Evolutionary conservation across 352 stramenopile species (phyloP).

Genomic region (Phytopythium kandeliae): DNA sequence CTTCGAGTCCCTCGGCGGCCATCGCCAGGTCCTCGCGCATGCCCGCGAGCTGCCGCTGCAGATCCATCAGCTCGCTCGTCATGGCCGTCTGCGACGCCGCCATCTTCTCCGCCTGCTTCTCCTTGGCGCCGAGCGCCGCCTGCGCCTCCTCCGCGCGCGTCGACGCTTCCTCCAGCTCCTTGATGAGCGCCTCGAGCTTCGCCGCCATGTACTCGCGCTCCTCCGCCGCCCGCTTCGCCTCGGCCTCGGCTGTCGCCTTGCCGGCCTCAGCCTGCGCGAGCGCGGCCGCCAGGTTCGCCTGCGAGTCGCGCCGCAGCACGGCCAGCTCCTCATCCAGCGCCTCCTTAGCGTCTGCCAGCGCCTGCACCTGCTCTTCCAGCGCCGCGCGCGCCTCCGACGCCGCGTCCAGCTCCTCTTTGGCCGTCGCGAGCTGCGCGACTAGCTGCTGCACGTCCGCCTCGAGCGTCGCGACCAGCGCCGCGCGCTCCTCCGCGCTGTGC

Average conservation of each 20-base stretch:
- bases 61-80: conserved; percentile 49
- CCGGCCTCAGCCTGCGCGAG: conserved; percentile 14
- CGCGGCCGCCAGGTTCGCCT: conserved; percentile 30
- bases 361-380: conserved; percentile 33
- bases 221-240: conserved; percentile 31
- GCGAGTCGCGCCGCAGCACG: conserved; percentile 29
- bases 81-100: conserved; percentile 47
- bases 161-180: conserved; percentile 38
- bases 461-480: conserved; percentile 22
- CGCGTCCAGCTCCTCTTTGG: conserved; percentile 20
- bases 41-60: conserved; percentile 49
- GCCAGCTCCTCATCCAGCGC: conserved; percentile 31
- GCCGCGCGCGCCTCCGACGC: conserved; percentile 19
- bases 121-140: conserved; percentile 40
- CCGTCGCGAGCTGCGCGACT: conserved; percentile 22
- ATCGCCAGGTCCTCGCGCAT: conserved; percentile 68
- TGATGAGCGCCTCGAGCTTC: conserved; percentile 63
- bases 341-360: conserved; percentile 18
- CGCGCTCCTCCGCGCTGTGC: conserved; percentile 12
- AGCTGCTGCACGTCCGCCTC: conserved; percentile 29
- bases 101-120: conserved; percentile 72
- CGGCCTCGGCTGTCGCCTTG: conserved; percentile 10
- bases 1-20: conserved; percentile 61
- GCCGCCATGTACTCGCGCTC: conserved; percentile 64
- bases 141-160: conserved; percentile 38